These are phyloP conservation scores for Cystofilobasidium ferigula DNA, from an alignment of 768 basidiomycete species.

Conservation along the genomic window DNA sequence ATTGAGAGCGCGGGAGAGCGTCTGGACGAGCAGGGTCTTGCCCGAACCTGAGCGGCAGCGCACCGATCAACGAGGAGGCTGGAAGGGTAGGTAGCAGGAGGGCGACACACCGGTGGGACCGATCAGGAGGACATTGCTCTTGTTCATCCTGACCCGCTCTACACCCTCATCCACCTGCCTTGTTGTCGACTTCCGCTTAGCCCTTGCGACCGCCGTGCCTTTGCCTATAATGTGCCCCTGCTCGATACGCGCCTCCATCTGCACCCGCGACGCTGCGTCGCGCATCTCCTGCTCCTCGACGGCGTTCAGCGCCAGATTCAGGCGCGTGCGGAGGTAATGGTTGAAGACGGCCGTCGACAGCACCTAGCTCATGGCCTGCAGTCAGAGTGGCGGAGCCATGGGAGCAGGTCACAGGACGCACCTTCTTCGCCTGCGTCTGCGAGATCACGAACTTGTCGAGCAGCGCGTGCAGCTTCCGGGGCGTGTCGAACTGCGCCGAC, in stretches of 20 bases:
- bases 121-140: conserved; percentile 38
- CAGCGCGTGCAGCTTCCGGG: not conserved
- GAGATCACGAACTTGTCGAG: not conserved
- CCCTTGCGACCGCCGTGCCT: not conserved
- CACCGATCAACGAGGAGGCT: not conserved
- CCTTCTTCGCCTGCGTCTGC: conserved; percentile 3
- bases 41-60: conserved; percentile 41
- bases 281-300: not conserved
- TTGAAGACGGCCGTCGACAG: not conserved
- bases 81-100: not conserved
- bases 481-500: not conserved
- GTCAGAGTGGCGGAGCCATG: not conserved
- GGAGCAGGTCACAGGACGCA: not conserved
- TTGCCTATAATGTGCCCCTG: not conserved
- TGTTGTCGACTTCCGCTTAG: not conserved
- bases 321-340: not conserved
- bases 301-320: not conserved
- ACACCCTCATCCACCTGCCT: conserved; percentile 23
- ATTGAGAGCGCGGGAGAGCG: not conserved
- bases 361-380: not conserved
- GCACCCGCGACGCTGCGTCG: not conserved
- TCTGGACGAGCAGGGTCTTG: conserved; percentile 81
- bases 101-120: conserved; percentile 57
- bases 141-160: conserved; percentile 2
- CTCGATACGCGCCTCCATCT: not conserved